Conservation (phyloP, 2,329 filamentous ascomycete genomes). For the Apiospora rasikravindrae region DNA sequence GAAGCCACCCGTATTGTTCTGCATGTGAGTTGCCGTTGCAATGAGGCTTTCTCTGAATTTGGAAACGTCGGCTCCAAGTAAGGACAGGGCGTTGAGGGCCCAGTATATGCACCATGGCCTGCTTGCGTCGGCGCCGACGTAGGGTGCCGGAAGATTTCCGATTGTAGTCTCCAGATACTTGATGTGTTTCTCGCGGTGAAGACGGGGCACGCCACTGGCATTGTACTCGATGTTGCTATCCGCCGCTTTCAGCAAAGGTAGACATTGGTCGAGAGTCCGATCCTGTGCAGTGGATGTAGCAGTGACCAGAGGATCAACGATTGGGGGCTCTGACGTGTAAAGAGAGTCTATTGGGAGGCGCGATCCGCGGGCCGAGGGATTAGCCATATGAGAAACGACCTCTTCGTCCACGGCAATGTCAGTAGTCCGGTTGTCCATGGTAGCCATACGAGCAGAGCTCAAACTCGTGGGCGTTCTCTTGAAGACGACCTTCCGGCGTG, state of each 20-base stretch:
- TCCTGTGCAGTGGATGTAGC: slow-evolving; percentile 72
- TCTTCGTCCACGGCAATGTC: slow-evolving; percentile 26
- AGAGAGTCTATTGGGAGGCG: slow-evolving; percentile 41
- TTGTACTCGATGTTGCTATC: slow-evolving; percentile 63
- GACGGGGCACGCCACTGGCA: slow-evolving; percentile 71
- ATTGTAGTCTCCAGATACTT: slow-evolving; percentile 66
- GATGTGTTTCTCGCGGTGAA: slow-evolving; percentile 69
- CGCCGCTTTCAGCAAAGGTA: slow-evolving; percentile 68
- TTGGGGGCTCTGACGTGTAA: slow-evolving; percentile 62
- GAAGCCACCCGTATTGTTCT: slow-evolving; percentile 85
- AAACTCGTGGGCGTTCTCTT: slow-evolving; percentile 30
- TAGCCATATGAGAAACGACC: slow-evolving; percentile 26
- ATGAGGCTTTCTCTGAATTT: slow-evolving; percentile 73
- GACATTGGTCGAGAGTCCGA: slow-evolving; percentile 69
- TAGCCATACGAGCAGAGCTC: not conserved
- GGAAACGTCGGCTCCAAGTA: slow-evolving; percentile 76
- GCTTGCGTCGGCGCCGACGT: slow-evolving; percentile 80
- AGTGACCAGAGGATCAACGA: slow-evolving; percentile 71
- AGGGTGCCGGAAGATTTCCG: slow-evolving; percentile 69
- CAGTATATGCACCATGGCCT: slow-evolving; percentile 96
- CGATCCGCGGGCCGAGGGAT: slow-evolving; percentile 24
- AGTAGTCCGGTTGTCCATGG: slow-evolving; percentile 12
- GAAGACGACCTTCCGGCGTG: slow-evolving; percentile 32
- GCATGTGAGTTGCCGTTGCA: slow-evolving; percentile 78
- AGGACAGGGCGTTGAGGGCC: slow-evolving; percentile 76